phyloP scores from a whole-genome alignment of 148 eudicot species.

The Spergularia bocconei region DNA sequence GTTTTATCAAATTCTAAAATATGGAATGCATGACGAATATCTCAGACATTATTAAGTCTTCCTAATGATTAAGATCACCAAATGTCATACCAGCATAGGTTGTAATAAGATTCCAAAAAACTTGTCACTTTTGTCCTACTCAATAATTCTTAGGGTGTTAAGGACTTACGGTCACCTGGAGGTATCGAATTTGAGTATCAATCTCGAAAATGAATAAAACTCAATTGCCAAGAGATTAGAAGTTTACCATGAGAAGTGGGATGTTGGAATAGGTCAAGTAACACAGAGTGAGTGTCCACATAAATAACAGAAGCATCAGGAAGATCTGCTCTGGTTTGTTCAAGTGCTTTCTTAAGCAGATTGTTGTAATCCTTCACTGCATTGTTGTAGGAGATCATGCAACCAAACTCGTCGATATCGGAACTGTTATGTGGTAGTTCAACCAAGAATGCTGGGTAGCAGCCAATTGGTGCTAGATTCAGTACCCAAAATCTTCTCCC shows the following conservation, averaged over 20 bases:
- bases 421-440: slow-evolving; percentile 52
- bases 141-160: not conserved
- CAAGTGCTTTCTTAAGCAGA: slow-evolving; percentile 52
- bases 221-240: not conserved
- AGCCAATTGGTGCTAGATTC: slow-evolving; percentile 85
- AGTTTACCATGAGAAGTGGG: slow-evolving; percentile 68
- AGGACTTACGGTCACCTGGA: too few species aligned
- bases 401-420: slow-evolving; percentile 58
- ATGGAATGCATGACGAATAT: not conserved
- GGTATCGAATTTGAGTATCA: not conserved
- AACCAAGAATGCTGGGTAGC: slow-evolving; percentile 64
- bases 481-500: slow-evolving; percentile 72
- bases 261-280: slow-evolving; percentile 67
- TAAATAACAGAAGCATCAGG: slow-evolving; percentile 53
- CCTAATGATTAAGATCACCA: slow-evolving; percentile 17
- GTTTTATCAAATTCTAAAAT: not conserved
- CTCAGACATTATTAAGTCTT: slow-evolving; percentile 2
- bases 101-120: not conserved
- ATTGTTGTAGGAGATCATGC: slow-evolving; percentile 64
- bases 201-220: not conserved
- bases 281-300: slow-evolving; percentile 59
- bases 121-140: too few species aligned
- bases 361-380: slow-evolving; percentile 67
- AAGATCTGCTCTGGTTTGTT: slow-evolving; percentile 36
- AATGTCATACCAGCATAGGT: slow-evolving; percentile 3